Base-by-base conservation (phyloP, 768 basidiomycete species). In the Leccinellum rugosiceps region DNA sequence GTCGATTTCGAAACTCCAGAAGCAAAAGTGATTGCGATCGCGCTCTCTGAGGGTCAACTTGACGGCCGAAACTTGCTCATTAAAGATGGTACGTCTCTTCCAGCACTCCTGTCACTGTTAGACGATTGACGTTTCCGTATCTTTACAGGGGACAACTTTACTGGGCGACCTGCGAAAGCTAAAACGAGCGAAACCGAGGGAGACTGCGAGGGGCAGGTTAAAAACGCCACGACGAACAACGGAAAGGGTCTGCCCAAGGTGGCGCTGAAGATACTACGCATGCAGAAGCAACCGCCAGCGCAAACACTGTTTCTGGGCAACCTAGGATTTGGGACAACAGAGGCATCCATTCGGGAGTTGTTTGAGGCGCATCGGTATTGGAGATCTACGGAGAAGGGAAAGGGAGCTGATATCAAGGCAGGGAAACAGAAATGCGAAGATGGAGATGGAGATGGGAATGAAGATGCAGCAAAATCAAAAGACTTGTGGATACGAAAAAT, bases 301-400 rank as follows among this genome's bases (percentile, higher is more conserved):
- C 86, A 88, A 3, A 94, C 93, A 7, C 77, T 98, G 13, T 98
- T 98, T 79, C 70, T 98, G 23, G 96, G 96, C 9, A 98, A 98
- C 70, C 81, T 98, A 15, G 86, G 88, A 8, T 98, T 96, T 70
- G 90, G 93, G 68, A 86, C 94, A 13, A 95, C 91, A 6, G 90
- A 90, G 25, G 80, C 82, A 11, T 81, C 82, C 13, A 87, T 97
- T 52, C 79, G 84, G 50, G 82, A 84, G 63, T 67, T 95, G 59
- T 78, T 98, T 46, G 86, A 91, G 53, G 81, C 82, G 13, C 91
- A 92, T 58, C 63, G 63, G 23, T 44, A 62, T 51, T 61, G 60
- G 44, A 74, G 72, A 56, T 50, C 57, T 47, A 70, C 64, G 56
- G 76, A 69, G 49, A 71, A 72, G 57, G 66, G 62, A 11, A 72